Evolutionary conservation across 768 basidiomycete genomes (phyloP).

Genomic region (Pholiota microspora): DNA sequence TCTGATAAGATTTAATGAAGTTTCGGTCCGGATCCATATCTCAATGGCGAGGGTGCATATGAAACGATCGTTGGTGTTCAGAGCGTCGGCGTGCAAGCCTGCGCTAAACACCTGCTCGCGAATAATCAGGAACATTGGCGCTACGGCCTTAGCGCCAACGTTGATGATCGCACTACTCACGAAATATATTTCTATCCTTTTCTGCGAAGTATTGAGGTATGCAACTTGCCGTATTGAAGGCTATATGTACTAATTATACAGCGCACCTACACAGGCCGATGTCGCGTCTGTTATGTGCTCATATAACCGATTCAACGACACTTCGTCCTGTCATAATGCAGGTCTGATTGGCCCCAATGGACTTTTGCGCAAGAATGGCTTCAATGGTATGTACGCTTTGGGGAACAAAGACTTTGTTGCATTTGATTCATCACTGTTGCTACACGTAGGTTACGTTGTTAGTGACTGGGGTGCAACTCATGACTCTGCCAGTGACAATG

Average conservation of each 20-base stretch:
- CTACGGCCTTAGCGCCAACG: slow-evolving; percentile 40
- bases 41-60: slow-evolving; percentile 59
- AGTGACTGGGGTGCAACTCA: slow-evolving; percentile 55
- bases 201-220: slow-evolving; percentile 45
- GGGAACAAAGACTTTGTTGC: too few relatives aligned
- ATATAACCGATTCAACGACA: slow-evolving; percentile 55
- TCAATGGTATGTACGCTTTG: slow-evolving; percentile 41
- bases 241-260: neutral
- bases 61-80: slow-evolving; percentile 62
- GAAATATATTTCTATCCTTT: slow-evolving; percentile 55
- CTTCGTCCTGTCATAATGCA: slow-evolving; percentile 64
- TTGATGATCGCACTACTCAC: slow-evolving; percentile 58
- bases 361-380: slow-evolving; percentile 37
- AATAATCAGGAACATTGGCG: slow-evolving; percentile 55
- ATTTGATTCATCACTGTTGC: neutral
- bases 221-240: neutral
- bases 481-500: slow-evolving; percentile 43
- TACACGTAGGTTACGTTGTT: slow-evolving; percentile 42
- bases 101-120: slow-evolving; percentile 50
- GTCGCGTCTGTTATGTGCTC: slow-evolving; percentile 52
- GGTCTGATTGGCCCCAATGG: slow-evolving; percentile 42
- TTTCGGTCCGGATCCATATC: slow-evolving; percentile 61
- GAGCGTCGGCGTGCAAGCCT: slow-evolving; percentile 57
- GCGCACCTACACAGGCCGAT: slow-evolving; percentile 37
- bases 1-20: slow-evolving; percentile 19